A percentile compares a stretch with the other conserved stretches of the same genome.
These are phyloP conservation scores for Zhuliangozyma parablackwelliae DNA, from an alignment of 1,139 yeast species.

Conservation along the genomic window DNA sequence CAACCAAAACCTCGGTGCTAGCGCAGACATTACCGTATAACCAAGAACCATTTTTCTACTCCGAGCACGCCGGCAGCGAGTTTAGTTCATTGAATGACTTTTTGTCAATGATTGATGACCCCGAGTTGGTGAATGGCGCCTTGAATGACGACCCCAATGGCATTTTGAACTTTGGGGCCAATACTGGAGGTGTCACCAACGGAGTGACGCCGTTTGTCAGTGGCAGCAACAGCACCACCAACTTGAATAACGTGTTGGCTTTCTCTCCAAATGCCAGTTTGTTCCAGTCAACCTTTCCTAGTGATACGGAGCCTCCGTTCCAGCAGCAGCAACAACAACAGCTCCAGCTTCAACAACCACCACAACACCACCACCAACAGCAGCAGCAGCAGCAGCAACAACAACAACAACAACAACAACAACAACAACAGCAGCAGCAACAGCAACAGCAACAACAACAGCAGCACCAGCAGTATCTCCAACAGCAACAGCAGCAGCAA, in stretches of 20 bases:
- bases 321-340: conserved; percentile 8
- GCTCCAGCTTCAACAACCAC: conserved; percentile 9
- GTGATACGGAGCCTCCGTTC: conserved; percentile 10
- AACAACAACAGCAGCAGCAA: conserved; percentile 8
- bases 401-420: conserved; percentile 9
- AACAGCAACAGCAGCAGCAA: conserved; percentile 3
- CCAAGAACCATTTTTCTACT: conserved; percentile 74
- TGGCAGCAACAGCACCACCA: conserved; percentile 15
- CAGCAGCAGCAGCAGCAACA: conserved; percentile 1
- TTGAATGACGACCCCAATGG: conserved; percentile 31
- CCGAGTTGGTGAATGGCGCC: conserved; percentile 55
- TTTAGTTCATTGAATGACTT: conserved; percentile 88
- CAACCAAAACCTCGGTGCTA: conserved; percentile 27
- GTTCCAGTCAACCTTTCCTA: conserved; percentile 16
- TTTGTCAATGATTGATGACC: conserved; percentile 85
- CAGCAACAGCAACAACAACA: conserved; percentile 3
- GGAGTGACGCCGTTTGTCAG: conserved; percentile 6
- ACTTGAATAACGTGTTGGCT: conserved; percentile 22
- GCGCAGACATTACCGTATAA: conserved; percentile 46
- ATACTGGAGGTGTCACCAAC: conserved; percentile 4
- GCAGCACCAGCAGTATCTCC: conserved; percentile 1
- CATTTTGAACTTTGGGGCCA: conserved; percentile 21
- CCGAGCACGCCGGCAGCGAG: conserved; percentile 92
- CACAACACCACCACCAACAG: conserved; percentile 3
- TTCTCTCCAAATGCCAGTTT: conserved; percentile 27